These are phyloP conservation scores for Endoconidiophora polonica DNA, from an alignment of 2,329 filamentous ascomycete species.

Conservation along the genomic window DNA sequence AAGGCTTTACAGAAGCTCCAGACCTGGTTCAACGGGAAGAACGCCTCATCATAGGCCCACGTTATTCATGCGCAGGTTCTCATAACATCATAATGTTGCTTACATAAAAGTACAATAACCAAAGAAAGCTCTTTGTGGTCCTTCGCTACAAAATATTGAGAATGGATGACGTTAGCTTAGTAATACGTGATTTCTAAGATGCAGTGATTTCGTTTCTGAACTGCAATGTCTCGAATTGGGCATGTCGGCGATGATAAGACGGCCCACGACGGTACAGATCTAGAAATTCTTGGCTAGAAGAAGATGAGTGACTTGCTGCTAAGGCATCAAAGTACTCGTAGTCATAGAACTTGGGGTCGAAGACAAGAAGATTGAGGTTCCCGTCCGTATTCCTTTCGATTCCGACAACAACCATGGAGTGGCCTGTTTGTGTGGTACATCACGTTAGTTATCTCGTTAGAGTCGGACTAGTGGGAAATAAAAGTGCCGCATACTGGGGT, in stretches of 20 bases:
- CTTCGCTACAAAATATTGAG: too few species aligned
- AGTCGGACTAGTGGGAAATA: not conserved
- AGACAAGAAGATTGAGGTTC: conserved; percentile 56
- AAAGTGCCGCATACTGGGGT: conserved; percentile 37
- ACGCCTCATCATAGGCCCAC: not conserved
- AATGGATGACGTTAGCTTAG: too few species aligned
- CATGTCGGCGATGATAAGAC: conserved; percentile 51
- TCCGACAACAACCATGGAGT: conserved; percentile 81
- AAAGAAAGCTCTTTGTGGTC: too few species aligned
- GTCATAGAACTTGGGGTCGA: conserved; percentile 44
- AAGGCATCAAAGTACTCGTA: conserved; percentile 4
- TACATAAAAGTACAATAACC: too few species aligned
- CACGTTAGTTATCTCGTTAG: not conserved
- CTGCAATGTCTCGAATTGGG: conserved; percentile 67
- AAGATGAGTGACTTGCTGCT: not conserved
- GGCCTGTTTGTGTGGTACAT: conserved; percentile 32
- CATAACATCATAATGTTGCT: too few species aligned
- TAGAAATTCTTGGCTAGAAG: conserved; percentile 33
- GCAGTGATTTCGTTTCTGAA: conserved; percentile 20
- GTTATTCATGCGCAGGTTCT: too few species aligned
- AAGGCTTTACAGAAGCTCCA: conserved; percentile 79
- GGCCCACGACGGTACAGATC: conserved; percentile 57
- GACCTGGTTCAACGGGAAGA: conserved; percentile 49
- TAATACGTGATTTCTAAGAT: too few species aligned
- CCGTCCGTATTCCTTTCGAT: conserved; percentile 55